Evolutionary conservation across 257 asterid genomes (phyloP).

Genomic region (Plantago major): DNA sequence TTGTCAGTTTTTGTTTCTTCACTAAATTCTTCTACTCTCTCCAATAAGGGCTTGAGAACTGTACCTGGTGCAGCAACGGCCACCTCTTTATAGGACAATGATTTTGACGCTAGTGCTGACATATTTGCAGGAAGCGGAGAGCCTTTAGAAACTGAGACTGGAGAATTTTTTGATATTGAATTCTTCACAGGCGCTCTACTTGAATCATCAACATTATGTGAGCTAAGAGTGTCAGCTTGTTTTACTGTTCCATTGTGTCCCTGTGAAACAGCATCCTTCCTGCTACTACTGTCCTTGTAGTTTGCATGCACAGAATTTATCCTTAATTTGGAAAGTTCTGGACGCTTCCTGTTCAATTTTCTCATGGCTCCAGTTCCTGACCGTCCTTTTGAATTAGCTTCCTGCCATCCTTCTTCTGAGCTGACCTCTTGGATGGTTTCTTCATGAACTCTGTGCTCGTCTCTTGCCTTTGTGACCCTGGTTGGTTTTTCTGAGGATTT

Average conservation of each 20-base stretch:
- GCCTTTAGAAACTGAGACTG: constrained; percentile 40
- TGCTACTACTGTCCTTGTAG: constrained; percentile 40
- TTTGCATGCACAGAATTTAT: constrained; percentile 41
- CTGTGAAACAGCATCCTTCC: constrained; percentile 53
- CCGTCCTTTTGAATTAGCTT: constrained; percentile 79
- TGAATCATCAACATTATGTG: constrained; percentile 38
- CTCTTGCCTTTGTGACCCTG: constrained; percentile 21
- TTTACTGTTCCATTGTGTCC: constrained; percentile 49
- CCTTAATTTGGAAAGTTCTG: constrained; percentile 66
- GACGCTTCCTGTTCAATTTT: constrained; percentile 60
- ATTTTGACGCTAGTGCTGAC: constrained; percentile 75
- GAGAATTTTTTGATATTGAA: constrained; percentile 38
- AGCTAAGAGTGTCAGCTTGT: constrained; percentile 35
- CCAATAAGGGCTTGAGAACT: constrained; percentile 89
- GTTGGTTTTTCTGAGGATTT: constrained; percentile 29
- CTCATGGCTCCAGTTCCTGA: constrained; percentile 49
- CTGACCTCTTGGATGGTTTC: constrained; percentile 41
- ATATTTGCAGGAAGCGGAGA: constrained; percentile 48
- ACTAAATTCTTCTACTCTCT: constrained; percentile 68
- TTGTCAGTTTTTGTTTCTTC: constrained; percentile 56
- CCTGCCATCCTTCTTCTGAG: constrained; percentile 95
- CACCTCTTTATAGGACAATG: constrained; percentile 91
- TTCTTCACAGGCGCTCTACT: constrained; percentile 38
- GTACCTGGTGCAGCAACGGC: constrained; percentile 96
- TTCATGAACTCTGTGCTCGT: constrained; percentile 28